These are phyloP conservation scores for Chlorophyllum brunneum DNA, from an alignment of 768 basidiomycete species.

Conservation along the genomic window DNA sequence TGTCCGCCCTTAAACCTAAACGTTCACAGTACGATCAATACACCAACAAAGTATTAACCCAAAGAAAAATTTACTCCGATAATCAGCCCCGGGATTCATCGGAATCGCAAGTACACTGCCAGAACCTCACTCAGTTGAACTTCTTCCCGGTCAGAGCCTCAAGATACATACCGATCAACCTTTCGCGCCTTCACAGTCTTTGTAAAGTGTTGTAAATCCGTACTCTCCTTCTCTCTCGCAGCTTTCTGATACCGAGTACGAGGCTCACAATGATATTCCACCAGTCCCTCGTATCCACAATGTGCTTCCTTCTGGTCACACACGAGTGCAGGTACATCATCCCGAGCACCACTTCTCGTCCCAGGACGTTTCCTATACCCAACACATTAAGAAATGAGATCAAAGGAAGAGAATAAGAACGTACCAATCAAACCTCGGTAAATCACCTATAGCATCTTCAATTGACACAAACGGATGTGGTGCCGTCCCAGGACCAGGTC, in stretches of 20 bases:
- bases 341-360: slow-evolving; percentile 14
- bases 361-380: slow-evolving; percentile 34
- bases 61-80: slow-evolving; percentile 40
- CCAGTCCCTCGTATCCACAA: slow-evolving; percentile 33
- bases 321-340: slow-evolving; percentile 32
- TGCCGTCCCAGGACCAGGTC: slow-evolving; percentile 44
- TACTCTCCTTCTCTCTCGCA: slow-evolving; percentile 41
- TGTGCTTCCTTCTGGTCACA: slow-evolving; percentile 26
- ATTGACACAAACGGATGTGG: slow-evolving; percentile 57
- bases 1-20: slow-evolving; percentile 41
- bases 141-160: neutral
- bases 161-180: slow-evolving; percentile 50
- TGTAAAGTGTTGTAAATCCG: slow-evolving; percentile 67
- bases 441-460: slow-evolving; percentile 70
- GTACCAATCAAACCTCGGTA: slow-evolving; percentile 74
- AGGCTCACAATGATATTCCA: slow-evolving; percentile 30
- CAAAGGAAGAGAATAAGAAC: slow-evolving; percentile 12
- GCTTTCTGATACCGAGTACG: slow-evolving; percentile 41
- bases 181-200: slow-evolving; percentile 44
- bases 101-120: slow-evolving; percentile 60
- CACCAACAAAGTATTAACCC: neutral
- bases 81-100: slow-evolving; percentile 55
- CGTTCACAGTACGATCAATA: neutral
- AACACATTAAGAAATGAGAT: neutral
- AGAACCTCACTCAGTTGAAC: neutral